Percentiles rank a stretch among this genome's conserved stretches.
Evolutionary conservation across 2,329 filamentous ascomycete species (phyloP).

Genomic region (Epichloe hybrida): DNA sequence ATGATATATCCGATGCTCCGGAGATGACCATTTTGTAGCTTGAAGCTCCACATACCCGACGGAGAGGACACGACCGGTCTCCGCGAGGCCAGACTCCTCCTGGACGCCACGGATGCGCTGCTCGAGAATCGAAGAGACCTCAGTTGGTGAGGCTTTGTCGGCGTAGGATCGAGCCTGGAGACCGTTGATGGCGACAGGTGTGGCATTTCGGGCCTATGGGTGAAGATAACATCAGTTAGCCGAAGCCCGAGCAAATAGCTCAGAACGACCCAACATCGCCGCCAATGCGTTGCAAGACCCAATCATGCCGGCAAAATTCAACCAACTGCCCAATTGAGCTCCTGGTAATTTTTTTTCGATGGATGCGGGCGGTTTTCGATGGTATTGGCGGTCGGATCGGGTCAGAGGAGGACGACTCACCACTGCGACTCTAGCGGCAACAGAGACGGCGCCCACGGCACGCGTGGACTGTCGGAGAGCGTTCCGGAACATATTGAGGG

Average conservation of each 20-base stretch:
- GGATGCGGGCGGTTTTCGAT: constrained; percentile 25
- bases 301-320: neutral
- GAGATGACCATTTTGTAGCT: neutral
- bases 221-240: constrained; percentile 39
- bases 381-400: constrained; percentile 29
- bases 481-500: constrained; percentile 82
- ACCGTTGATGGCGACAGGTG: constrained; percentile 60
- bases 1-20: neutral
- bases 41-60: constrained; percentile 67
- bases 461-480: constrained; percentile 94
- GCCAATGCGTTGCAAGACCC: neutral
- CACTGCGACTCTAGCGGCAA: constrained; percentile 77
- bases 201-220: constrained; percentile 68
- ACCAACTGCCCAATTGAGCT: constrained; percentile 24
- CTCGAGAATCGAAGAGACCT: constrained; percentile 98
- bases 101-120: constrained; percentile 97
- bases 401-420: constrained; percentile 55
- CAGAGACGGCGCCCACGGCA: constrained; percentile 87
- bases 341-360: constrained; percentile 15
- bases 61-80: constrained; percentile 97
- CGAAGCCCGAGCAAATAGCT: constrained; percentile 32
- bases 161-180: constrained; percentile 67
- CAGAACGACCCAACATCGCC: constrained; percentile 10
- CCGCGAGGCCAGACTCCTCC: constrained; percentile 89
- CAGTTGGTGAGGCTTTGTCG: constrained; percentile 87